phyloP scores from a whole-genome alignment of 345 rosid species.

The Linum usitatissimum region DNA sequence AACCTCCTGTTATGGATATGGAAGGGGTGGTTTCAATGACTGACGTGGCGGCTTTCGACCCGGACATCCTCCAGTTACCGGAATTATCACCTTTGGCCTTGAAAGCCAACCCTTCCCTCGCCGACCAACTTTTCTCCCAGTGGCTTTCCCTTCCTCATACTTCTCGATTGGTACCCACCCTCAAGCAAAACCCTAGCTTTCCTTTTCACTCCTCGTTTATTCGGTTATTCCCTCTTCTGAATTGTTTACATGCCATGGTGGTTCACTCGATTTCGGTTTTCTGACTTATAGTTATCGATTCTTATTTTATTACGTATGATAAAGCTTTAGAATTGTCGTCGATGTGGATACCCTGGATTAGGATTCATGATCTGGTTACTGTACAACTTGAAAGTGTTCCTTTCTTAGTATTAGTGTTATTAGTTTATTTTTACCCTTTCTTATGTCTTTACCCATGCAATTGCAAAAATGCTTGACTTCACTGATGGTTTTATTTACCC shows the following conservation, averaged over 20 bases:
- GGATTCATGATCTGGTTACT: too few species aligned
- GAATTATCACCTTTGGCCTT: slow-evolving; percentile 68
- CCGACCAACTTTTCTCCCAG: slow-evolving; percentile 71
- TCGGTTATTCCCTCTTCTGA: background rate
- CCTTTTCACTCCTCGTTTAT: background rate
- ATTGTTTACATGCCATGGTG: background rate
- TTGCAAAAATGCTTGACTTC: background rate
- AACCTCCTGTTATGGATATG: background rate
- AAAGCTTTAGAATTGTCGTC: background rate
- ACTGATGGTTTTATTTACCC: background rate
- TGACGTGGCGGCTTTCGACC: slow-evolving; percentile 60
- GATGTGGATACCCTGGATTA: too few species aligned
- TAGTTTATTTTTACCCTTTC: too few species aligned
- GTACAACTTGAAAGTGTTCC: background rate
- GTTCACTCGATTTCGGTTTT: background rate
- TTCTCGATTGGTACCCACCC: slow-evolving; percentile 50
- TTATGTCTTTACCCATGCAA: too few species aligned
- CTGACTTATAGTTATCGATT: background rate
- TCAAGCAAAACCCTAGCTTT: background rate
- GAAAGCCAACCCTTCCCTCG: slow-evolving; percentile 63
- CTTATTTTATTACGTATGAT: background rate
- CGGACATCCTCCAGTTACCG: slow-evolving; percentile 71
- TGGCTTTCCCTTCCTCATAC: slow-evolving; percentile 92
- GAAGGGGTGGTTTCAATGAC: slow-evolving; percentile 17
- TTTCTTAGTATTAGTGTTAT: too few species aligned